Percentiles rank a stretch among this genome's conserved stretches.
Evolutionary conservation across 176 grass and related monocot genomes (phyloP).

Genomic region (Microstegium vimineum): DNA sequence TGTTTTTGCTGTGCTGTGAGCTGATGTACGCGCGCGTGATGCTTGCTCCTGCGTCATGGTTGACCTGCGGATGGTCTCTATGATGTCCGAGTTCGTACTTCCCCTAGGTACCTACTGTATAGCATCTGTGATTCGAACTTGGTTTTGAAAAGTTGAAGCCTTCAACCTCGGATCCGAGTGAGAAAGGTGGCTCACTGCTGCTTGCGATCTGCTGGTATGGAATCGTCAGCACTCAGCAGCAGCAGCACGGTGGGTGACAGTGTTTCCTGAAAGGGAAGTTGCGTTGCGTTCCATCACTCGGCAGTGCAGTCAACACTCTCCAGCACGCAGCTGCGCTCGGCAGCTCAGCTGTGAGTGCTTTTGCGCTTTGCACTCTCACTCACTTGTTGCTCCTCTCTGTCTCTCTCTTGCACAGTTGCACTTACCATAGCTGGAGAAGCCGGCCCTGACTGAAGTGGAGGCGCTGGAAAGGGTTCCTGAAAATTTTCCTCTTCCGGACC

Average conservation of each 20-base stretch:
- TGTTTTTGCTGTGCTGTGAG: background rate
- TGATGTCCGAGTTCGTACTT: background rate
- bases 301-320: background rate
- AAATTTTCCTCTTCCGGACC: slow-evolving; percentile 18
- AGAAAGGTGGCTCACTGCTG: too few species aligned
- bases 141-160: background rate
- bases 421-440: background rate
- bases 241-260: too few species aligned
- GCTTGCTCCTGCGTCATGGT: background rate
- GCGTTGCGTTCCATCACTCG: background rate
- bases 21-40: background rate
- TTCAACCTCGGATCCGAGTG: background rate
- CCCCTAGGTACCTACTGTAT: too few species aligned
- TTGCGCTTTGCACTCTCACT: background rate
- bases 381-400: background rate
- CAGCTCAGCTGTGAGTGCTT: background rate
- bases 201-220: background rate
- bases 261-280: slow-evolving; percentile 21
- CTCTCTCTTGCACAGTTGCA: too few species aligned
- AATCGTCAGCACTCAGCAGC: background rate
- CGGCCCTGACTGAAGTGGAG: background rate
- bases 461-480: background rate
- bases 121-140: background rate
- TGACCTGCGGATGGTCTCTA: background rate
- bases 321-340: background rate